phyloP scores from a whole-genome alignment of 2,329 filamentous ascomycete species.

The Taxawa tesnikishii region DNA sequence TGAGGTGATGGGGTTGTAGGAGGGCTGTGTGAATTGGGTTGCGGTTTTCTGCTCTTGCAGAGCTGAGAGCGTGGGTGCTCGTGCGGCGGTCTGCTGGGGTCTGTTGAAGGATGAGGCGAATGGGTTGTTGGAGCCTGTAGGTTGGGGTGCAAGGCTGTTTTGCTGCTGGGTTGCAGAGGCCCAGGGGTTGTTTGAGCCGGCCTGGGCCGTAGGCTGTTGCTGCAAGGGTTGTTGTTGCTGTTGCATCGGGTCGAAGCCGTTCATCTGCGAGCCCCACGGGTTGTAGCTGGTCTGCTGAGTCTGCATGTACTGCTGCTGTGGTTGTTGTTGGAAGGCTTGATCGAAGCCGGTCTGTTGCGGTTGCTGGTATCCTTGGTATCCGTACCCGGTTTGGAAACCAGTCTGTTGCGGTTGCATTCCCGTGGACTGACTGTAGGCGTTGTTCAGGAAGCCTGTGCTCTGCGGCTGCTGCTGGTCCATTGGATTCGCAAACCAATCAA shows the following conservation, averaged over 20 bases:
- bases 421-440: slow-evolving; percentile 63
- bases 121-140: slow-evolving; percentile 95
- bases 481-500: slow-evolving; percentile 95
- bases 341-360: slow-evolving; percentile 61
- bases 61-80: slow-evolving; percentile 59
- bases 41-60: slow-evolving; percentile 78
- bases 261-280: slow-evolving; percentile 23
- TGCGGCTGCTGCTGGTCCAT: slow-evolving; percentile 62
- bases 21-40: slow-evolving; percentile 44
- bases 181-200: slow-evolving; percentile 94
- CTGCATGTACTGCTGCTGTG: slow-evolving; percentile 40
- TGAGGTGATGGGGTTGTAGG: slow-evolving; percentile 26
- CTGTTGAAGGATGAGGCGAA: slow-evolving; percentile 64
- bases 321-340: slow-evolving; percentile 33
- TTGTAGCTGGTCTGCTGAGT: slow-evolving; percentile 49
- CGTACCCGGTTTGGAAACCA: slow-evolving; percentile 57
- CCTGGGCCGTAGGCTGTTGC: slow-evolving; percentile 52
- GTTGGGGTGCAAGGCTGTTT: slow-evolving; percentile 62
- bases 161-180: slow-evolving; percentile 42
- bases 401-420: slow-evolving; percentile 53
- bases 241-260: slow-evolving; percentile 36
- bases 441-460: slow-evolving; percentile 54
- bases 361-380: slow-evolving; percentile 43
- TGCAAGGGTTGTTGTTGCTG: slow-evolving; percentile 38
- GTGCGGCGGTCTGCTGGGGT: slow-evolving; percentile 41